phyloP scores from a whole-genome alignment of 148 eudicot genomes.

The Fagopyrum tataricum region DNA sequence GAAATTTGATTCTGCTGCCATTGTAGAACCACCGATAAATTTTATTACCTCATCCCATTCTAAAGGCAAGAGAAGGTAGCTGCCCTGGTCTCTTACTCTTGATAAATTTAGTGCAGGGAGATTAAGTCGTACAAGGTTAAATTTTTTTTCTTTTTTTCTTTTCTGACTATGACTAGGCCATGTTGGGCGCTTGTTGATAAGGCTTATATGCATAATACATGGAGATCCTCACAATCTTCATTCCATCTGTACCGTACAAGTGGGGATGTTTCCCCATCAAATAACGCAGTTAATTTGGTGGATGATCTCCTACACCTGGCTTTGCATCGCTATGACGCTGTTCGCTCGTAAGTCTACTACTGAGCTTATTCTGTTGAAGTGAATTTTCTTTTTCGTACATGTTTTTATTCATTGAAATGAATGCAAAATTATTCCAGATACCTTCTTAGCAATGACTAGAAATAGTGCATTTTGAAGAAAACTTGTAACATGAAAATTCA shows the following conservation, averaged over 20 bases:
- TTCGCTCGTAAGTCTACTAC: slow-evolving; percentile 65
- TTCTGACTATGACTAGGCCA: slow-evolving; percentile 48
- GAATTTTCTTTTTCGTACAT: neutral
- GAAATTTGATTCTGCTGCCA: slow-evolving; percentile 93
- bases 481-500: neutral
- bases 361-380: neutral
- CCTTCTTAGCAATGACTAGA: neutral
- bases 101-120: neutral
- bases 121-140: slow-evolving; percentile 1
- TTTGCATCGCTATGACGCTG: slow-evolving; percentile 90
- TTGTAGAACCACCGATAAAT: slow-evolving; percentile 79
- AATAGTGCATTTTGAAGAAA: neutral
- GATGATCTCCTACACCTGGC: slow-evolving; percentile 78
- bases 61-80: slow-evolving; percentile 73
- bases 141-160: neutral
- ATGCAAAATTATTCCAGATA: neutral
- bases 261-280: slow-evolving; percentile 58
- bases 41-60: slow-evolving; percentile 68
- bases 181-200: slow-evolving; percentile 92
- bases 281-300: slow-evolving; percentile 50
- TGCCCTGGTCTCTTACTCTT: neutral
- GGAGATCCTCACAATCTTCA: slow-evolving; percentile 94
- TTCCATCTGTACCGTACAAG: slow-evolving; percentile 79
- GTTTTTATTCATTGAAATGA: slow-evolving; percentile 2
- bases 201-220: slow-evolving; percentile 86